Conservation (phyloP, 768 basidiomycete genomes). For the Lactifluus hygrophoroides region DNA sequence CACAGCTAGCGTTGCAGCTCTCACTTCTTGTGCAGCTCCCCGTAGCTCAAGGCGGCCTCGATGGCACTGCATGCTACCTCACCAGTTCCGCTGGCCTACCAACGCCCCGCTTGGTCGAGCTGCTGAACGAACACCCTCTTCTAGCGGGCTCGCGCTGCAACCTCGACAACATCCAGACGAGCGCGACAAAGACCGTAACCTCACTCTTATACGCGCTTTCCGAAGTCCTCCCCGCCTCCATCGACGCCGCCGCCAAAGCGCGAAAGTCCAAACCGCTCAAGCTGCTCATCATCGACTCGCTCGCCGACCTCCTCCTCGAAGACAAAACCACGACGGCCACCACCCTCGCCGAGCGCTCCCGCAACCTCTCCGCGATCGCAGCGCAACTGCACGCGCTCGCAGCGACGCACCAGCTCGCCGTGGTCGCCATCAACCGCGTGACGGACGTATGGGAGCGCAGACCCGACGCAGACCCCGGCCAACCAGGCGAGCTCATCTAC, state of each 20-base stretch:
- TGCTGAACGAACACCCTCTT: conserved; percentile 43
- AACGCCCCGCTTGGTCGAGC: conserved; percentile 59
- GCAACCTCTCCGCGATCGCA: conserved; percentile 58
- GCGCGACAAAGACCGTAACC: conserved; percentile 45
- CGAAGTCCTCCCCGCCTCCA: conserved; percentile 44
- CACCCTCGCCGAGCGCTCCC: conserved; percentile 69
- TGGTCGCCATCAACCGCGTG: conserved; percentile 87
- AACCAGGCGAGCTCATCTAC: conserved; percentile 45
- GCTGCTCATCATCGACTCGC: conserved; percentile 78
- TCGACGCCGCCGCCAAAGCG: conserved; percentile 30
- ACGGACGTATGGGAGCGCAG: conserved; percentile 55
- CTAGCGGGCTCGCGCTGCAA: conserved; percentile 37
- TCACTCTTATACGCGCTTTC: conserved; percentile 49
- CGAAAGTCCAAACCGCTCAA: conserved; percentile 48
- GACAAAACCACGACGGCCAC: conserved; percentile 38
- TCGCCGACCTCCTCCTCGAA: conserved; percentile 78
- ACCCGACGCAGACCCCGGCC: conserved; percentile 22
- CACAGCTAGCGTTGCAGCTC: conserved; percentile 82
- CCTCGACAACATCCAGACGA: conserved; percentile 54
- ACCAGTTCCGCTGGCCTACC: conserved; percentile 64
- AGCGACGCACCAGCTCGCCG: conserved; percentile 49
- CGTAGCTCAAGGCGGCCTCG: conserved; percentile 42
- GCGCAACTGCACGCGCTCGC: conserved; percentile 66
- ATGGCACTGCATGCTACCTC: conserved; percentile 68
- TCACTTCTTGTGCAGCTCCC: conserved; percentile 74